phyloP scores from a whole-genome alignment of 2,329 filamentous ascomycete genomes.

The Zasmidium citrigriseum region DNA sequence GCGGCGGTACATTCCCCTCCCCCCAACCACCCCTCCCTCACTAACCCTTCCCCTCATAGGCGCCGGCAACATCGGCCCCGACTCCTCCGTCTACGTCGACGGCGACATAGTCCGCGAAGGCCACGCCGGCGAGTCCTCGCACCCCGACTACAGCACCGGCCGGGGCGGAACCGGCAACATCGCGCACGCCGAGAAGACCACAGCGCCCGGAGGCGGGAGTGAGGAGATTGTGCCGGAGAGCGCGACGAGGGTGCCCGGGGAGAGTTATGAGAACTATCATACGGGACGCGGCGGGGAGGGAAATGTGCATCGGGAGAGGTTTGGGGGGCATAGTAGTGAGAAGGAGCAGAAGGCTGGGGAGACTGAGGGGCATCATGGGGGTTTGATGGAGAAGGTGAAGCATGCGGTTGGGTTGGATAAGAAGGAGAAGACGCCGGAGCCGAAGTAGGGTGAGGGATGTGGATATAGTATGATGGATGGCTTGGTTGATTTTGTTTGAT shows the following conservation, averaged over 20 bases:
- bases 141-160: constrained; percentile 42
- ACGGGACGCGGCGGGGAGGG: constrained; percentile 51
- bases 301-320: constrained; percentile 51
- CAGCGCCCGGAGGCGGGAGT: constrained; percentile 35
- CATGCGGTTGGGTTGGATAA: constrained; percentile 33
- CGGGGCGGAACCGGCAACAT: constrained; percentile 36
- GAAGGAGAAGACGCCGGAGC: constrained; percentile 23
- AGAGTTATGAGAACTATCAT: constrained; percentile 47
- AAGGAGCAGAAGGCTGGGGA: constrained; percentile 27
- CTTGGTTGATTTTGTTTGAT: too few relatives aligned
- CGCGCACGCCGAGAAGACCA: constrained; percentile 7
- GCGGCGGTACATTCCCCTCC: constrained; percentile 51
- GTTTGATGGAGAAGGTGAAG: constrained; percentile 48
- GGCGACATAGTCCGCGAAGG: constrained; percentile 50
- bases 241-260: constrained; percentile 33
- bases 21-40: background rate
- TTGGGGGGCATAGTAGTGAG: constrained; percentile 45
- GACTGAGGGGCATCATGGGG: constrained; percentile 30
- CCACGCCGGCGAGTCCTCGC: constrained; percentile 38
- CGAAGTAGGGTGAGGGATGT: background rate
- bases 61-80: constrained; percentile 59
- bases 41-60: constrained; percentile 42
- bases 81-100: constrained; percentile 48
- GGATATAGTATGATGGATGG: background rate
- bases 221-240: constrained; percentile 49